Percentiles rank a stretch among this genome's conserved stretches.
Evolutionary conservation across 2,329 filamentous ascomycete genomes (phyloP).

Genomic region (Whalleya microplaca): DNA sequence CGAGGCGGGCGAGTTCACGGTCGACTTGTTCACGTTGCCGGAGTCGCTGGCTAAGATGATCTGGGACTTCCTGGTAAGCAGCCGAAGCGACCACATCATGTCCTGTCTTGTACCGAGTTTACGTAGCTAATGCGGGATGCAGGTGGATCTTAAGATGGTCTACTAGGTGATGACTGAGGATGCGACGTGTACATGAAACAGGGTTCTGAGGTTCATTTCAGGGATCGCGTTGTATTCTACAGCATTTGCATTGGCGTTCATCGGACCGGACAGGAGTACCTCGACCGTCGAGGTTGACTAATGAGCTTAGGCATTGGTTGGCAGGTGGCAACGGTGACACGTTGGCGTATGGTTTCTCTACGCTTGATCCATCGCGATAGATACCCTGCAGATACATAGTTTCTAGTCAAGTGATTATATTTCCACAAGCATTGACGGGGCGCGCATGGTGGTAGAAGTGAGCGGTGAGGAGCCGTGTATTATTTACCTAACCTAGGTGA

Average conservation of each 20-base stretch:
- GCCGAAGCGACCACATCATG: not conserved
- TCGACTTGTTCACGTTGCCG: slow-evolving; percentile 96
- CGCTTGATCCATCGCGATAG: slow-evolving; percentile 23
- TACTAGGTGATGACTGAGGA: not conserved
- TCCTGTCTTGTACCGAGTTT: not conserved
- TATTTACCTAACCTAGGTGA: not conserved
- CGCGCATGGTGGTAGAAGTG: not conserved
- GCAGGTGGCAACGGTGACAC: slow-evolving; percentile 32
- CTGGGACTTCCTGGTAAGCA: slow-evolving; percentile 77
- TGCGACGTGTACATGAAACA: slow-evolving; percentile 5
- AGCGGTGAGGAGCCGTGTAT: not conserved
- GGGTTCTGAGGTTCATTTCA: slow-evolving; percentile 11
- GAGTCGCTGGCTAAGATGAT: slow-evolving; percentile 89
- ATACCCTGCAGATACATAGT: slow-evolving; percentile 27
- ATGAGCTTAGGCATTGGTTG: slow-evolving; percentile 23
- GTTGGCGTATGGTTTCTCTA: slow-evolving; percentile 30
- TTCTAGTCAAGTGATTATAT: slow-evolving; percentile 8
- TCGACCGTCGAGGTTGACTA: slow-evolving; percentile 8
- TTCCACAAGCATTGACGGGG: not conserved
- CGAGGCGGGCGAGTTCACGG: slow-evolving; percentile 96
- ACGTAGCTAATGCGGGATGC: slow-evolving; percentile 9
- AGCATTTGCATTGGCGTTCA: slow-evolving; percentile 37
- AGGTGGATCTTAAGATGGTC: slow-evolving; percentile 38
- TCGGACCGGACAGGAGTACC: slow-evolving; percentile 12
- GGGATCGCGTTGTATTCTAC: slow-evolving; percentile 18